Evolutionary conservation across 1,139 yeast genomes (phyloP).

Genomic region (Ogataea hybrid): DNA sequence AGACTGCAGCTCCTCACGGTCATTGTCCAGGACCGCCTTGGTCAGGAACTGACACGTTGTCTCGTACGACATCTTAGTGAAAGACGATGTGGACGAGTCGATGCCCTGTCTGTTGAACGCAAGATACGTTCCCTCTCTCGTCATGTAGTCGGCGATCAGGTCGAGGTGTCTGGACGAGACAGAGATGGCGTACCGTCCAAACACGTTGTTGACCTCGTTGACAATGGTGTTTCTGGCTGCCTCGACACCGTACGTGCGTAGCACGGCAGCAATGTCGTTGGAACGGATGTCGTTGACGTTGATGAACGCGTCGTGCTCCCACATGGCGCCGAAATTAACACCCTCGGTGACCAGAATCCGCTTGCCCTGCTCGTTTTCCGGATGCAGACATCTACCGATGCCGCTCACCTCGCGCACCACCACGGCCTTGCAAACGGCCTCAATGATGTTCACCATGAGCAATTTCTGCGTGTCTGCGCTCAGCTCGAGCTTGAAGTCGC

Average conservation of each 20-base stretch:
- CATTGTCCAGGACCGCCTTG: constrained; percentile 92
- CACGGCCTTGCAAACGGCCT: constrained; percentile 83
- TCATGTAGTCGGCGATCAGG: constrained; percentile 98
- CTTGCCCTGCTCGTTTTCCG: constrained; percentile 61
- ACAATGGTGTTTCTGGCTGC: constrained; percentile 98
- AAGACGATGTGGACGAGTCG: constrained; percentile 91
- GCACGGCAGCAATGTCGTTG: constrained; percentile 89
- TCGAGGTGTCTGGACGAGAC: constrained; percentile 95
- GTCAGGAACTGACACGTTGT: constrained; percentile 97
- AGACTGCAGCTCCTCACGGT: constrained; percentile 80
- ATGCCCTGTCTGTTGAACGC: constrained; percentile 99
- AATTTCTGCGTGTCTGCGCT: constrained; percentile 88
- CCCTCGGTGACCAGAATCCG: constrained; percentile 94
- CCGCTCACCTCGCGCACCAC: constrained; percentile 91
- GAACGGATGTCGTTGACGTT: constrained; percentile 86
- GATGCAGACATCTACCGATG: constrained; percentile 92
- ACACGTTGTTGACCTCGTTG: constrained; percentile 92
- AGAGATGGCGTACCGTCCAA: constrained; percentile 93
- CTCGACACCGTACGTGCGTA: constrained; percentile 94
- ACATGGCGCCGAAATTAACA: constrained; percentile 95
- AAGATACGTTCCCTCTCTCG: constrained; percentile 94
- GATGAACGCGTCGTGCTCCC: constrained; percentile 94
- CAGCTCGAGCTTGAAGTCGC: constrained; percentile 82
- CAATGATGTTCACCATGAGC: constrained; percentile 95
- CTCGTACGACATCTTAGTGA: constrained; percentile 99